Percentiles rank a stretch among this genome's conserved stretches.
Conservation (phyloP, 305 asterid genomes). For the Rubia occidens region DNA sequence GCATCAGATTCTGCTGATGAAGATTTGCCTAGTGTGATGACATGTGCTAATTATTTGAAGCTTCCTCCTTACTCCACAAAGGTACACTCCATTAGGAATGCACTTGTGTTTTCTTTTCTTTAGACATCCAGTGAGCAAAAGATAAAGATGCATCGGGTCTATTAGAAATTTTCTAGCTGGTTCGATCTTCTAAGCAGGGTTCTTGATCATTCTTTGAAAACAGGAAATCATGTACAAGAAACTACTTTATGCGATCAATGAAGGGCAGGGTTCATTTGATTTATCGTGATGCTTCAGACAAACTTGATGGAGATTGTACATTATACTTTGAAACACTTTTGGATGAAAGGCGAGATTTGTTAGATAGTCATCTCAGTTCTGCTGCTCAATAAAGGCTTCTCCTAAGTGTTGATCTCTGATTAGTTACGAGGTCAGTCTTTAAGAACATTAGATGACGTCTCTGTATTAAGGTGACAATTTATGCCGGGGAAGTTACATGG, state of each 20-base stretch:
- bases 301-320: constrained; percentile 23
- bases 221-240: constrained; percentile 95
- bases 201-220: neutral
- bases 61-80: constrained; percentile 96
- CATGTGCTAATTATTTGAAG: constrained; percentile 97
- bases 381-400: constrained; percentile 24
- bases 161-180: neutral
- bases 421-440: constrained; percentile 30
- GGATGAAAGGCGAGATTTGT: constrained; percentile 13
- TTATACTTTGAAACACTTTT: constrained; percentile 17
- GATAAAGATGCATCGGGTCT: neutral
- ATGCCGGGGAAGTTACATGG: neutral
- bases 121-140: neutral
- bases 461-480: neutral
- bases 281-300: constrained; percentile 47
- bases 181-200: neutral
- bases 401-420: constrained; percentile 22
- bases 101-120: neutral
- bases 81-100: constrained; percentile 33
- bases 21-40: constrained; percentile 98
- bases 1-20: constrained; percentile 78
- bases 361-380: constrained; percentile 22
- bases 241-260: constrained; percentile 78
- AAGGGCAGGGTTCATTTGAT: constrained; percentile 98
- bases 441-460: constrained; percentile 9